Evolutionary conservation across 2,329 filamentous ascomycete species (phyloP), one percentile per base, ranked within the genome.

Genomic region (Epicoccum nigrum): DNA sequence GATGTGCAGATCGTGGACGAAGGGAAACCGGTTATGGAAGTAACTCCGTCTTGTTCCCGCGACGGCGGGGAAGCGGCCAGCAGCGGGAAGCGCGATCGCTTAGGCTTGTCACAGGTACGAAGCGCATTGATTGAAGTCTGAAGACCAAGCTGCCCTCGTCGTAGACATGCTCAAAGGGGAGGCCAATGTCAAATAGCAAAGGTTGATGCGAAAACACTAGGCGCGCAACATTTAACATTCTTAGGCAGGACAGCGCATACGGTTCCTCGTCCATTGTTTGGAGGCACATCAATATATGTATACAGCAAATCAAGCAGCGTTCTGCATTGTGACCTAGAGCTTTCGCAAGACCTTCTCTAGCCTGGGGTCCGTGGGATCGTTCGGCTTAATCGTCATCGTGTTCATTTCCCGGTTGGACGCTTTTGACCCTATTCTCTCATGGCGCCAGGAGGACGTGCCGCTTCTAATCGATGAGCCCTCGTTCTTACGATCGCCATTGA

Each of bases 341-440:
- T 40, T 47, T 30, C 49, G 43, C 35, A 67, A 45, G 7, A 71
- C 64, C 48, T 69, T 73, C 50, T 71, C 65, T 6, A 59, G 55
- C 11, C 59, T 59, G 2, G 67, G 65, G 34, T 65, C 54, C 7
- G 59, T 58, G 1, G 67, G 64, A 35, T 65, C 54, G 2, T 56
- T 62, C n/a, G 62, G 47, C 27, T 59, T 56, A 25, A 63, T 56
- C 23, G 66, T 54, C 13, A 70, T 60, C 7, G 63, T 63, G 20
- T 68, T 56, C 20, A 72, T 59, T 34, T 70, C 69, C 31, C 60
- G 60, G 32, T 67, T 60, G 6, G 67, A 67, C 7, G 50, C 56
- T 33, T 65, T 64, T 9, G 68, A 71, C 11, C 55, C 57, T 16
- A 59, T 50, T 23, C 63, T 64, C 40, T 69, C 60, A 1, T 63